These are phyloP conservation scores for Chlorociboria aeruginascens DNA, from an alignment of 495 filamentous ascomycete genomes.

Conservation along the genomic window DNA sequence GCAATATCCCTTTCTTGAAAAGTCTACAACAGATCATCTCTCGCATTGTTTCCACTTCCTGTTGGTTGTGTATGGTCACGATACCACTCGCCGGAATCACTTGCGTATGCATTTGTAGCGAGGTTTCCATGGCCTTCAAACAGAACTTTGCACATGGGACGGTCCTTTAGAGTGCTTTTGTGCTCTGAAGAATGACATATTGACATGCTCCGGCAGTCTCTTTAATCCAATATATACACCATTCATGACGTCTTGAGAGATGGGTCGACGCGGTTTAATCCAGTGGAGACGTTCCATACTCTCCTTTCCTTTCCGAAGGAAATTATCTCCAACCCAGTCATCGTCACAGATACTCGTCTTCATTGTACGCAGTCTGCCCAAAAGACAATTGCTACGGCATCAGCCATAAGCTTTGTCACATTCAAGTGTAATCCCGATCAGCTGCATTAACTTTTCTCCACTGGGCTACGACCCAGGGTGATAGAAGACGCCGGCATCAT, in stretches of 20 bases:
- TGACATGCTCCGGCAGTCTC: constrained; percentile 18
- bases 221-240: constrained; percentile 1
- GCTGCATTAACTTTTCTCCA: constrained; percentile 68
- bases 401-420: constrained; percentile 31
- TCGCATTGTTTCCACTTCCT: constrained; percentile 15
- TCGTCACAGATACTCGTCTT: constrained; percentile 24
- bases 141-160: constrained; percentile 13
- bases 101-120: constrained; percentile 18
- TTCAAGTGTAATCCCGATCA: constrained; percentile 23
- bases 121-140: constrained; percentile 18
- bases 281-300: constrained; percentile 30
- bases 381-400: constrained; percentile 40
- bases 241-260: constrained; percentile 11
- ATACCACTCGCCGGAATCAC: constrained; percentile 35
- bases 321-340: constrained; percentile 31
- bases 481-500: constrained; percentile 52
- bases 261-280: constrained; percentile 11
- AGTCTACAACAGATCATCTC: constrained; percentile 20
- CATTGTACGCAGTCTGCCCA: constrained; percentile 24
- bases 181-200: constrained; percentile 14
- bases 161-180: constrained; percentile 8
- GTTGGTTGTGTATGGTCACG: constrained; percentile 15
- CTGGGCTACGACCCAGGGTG: constrained; percentile 35
- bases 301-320: constrained; percentile 26
- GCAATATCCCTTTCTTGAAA: constrained; percentile 8